Base-by-base conservation (phyloP, 306 rosid species). In the Senna tora region DNA sequence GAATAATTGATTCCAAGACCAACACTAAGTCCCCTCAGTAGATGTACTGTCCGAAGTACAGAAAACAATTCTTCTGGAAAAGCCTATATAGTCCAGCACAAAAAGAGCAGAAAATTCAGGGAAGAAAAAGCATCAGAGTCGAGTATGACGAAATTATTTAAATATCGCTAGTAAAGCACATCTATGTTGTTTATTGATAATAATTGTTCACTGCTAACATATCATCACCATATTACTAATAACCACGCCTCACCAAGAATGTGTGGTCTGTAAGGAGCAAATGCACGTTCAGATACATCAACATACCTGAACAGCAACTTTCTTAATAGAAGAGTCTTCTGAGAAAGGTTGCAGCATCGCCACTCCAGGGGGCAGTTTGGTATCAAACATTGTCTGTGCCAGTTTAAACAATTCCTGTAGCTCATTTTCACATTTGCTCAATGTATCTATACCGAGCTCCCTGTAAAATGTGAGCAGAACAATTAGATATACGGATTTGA, bases 51-150 rank as follows among this genome's bases (percentile, higher is more conserved):
- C 74, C 97, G 83, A 71, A 94, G 96, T 62, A 94, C 85, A 28
- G 99, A 94, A 86, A 94, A 91, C 56, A 94, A 84, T 75, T 94
- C 99, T 74, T 94, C 99, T 14, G 99, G 99, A 69, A 94, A 94
- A 75, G 95, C 72, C 99, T 94, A 64, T 22, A 71, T 7, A 74
- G 75, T 34, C 61, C 62, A 22, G 65, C 77, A 78, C 50, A 53
- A 12, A 5, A 67, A 49, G 22, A 71, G 71, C 61, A 69, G 50
- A 54, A 39, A 21, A 55, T 14, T 57, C 65, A 5, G 74, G 41
- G 61, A 25, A 15, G 11, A 49, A 69, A 78, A 75, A 36, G 53
- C 56, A 68, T 55, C 46, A 58, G 47, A 71, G 41, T 36, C 58
- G 55, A 60, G 30, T 60, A 72, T 45, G 59, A 56, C 70, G 69